A percentile compares a stretch with the other conserved stretches of the same genome.
Evolutionary conservation across 1,139 yeast species (phyloP).

Genomic region (Lipomyces yarrowii): DNA sequence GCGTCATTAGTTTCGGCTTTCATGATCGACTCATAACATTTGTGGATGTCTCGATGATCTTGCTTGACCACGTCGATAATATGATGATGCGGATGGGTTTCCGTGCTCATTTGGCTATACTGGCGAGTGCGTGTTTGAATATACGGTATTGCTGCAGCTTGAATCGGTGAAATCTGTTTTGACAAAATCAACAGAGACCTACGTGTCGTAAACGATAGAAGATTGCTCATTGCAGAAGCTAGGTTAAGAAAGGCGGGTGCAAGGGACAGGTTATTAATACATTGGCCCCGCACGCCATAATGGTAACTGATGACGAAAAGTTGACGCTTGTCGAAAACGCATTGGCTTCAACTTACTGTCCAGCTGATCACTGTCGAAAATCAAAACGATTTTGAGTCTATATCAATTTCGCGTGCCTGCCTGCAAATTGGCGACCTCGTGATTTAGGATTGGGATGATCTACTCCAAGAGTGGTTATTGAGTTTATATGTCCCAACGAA

Average conservation of each 20-base stretch:
- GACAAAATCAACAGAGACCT: neutral
- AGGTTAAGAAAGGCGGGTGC: neutral
- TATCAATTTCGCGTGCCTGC: too few species aligned
- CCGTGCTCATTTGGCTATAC: neutral
- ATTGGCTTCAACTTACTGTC: too few species aligned
- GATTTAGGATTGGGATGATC: too few species aligned
- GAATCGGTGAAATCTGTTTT: neutral
- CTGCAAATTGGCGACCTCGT: too few species aligned
- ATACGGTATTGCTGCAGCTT: neutral
- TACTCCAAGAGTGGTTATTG: too few species aligned
- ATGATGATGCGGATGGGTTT: neutral
- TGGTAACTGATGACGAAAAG: neutral
- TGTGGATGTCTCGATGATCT: neutral
- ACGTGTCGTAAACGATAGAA: neutral
- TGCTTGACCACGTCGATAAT: slow-evolving; percentile 2
- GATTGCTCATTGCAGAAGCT: neutral
- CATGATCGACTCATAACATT: neutral
- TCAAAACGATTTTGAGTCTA: too few species aligned
- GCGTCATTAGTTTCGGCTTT: slow-evolving; percentile 5
- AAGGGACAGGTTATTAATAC: neutral
- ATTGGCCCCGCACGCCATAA: neutral
- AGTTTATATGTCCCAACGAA: too few species aligned
- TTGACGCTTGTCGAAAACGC: too few species aligned
- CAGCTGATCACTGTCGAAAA: too few species aligned
- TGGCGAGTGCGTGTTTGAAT: neutral